Evolutionary conservation across 192 early-diverging fungal genomes (phyloP).

Genomic region (Rhizoclosmatium globosum): DNA sequence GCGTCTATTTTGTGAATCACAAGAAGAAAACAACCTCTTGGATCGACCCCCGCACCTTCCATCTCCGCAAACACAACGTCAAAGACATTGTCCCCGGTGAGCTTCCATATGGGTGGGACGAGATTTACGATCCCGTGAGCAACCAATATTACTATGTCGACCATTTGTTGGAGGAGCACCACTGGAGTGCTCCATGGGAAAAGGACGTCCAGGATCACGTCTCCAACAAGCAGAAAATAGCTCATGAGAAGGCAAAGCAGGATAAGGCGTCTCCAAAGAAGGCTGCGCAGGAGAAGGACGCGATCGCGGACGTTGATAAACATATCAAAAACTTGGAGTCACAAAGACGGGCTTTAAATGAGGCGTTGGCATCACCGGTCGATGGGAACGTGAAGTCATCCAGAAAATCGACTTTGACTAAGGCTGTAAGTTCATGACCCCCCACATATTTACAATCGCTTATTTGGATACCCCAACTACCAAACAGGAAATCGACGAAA

Average conservation of each 20-base stretch:
- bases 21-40: slow-evolving; percentile 54
- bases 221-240: slow-evolving; percentile 33
- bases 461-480: neutral
- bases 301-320: slow-evolving; percentile 24
- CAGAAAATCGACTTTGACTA: slow-evolving; percentile 20
- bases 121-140: slow-evolving; percentile 35
- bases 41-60: slow-evolving; percentile 56
- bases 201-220: slow-evolving; percentile 28
- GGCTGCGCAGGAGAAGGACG: slow-evolving; percentile 5
- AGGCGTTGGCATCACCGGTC: slow-evolving; percentile 12
- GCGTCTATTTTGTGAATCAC: slow-evolving; percentile 58
- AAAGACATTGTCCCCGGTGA: slow-evolving; percentile 52
- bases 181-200: slow-evolving; percentile 45
- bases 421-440: neutral
- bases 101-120: slow-evolving; percentile 52
- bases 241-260: slow-evolving; percentile 19
- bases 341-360: slow-evolving; percentile 24
- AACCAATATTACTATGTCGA: slow-evolving; percentile 45
- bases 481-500: slow-evolving; percentile 26
- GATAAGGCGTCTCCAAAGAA: slow-evolving; percentile 19
- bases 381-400: neutral
- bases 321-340: slow-evolving; percentile 23
- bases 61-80: slow-evolving; percentile 48
- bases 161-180: slow-evolving; percentile 44
- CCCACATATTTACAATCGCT: neutral